A percentile compares a stretch with the other conserved stretches of the same genome.
These are phyloP conservation scores for Carex myosuroides DNA, from an alignment of 176 grass and related monocot species.

Conservation along the genomic window DNA sequence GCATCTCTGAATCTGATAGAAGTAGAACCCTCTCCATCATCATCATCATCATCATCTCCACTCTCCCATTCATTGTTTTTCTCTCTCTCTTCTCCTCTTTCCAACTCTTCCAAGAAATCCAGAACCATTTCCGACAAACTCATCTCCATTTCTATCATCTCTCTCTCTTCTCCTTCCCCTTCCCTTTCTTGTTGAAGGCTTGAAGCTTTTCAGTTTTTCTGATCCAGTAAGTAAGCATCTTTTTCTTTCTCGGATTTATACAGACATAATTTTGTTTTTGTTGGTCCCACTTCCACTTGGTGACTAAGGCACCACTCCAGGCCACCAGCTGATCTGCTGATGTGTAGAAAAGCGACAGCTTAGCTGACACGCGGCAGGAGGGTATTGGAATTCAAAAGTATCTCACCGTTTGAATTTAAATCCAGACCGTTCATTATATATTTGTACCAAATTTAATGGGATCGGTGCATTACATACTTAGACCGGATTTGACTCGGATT, in stretches of 20 bases:
- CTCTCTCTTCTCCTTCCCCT: neutral
- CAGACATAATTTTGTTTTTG: neutral
- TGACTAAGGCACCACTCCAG: neutral
- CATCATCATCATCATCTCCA: constrained; percentile 19
- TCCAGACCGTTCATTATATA: no score
- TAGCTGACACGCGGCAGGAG: neutral
- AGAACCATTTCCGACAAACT: constrained; percentile 67
- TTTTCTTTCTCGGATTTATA: neutral
- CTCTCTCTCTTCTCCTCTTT: constrained; percentile 30
- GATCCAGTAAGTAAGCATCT: neutral
- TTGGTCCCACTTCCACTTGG: neutral
- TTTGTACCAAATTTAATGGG: no score
- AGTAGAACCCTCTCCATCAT: neutral
- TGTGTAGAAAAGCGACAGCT: neutral
- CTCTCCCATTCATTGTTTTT: constrained; percentile 1
- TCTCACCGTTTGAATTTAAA: no score
- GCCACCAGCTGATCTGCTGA: neutral
- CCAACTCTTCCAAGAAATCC: constrained; percentile 59
- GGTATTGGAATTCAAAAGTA: neutral
- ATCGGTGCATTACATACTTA: no score
- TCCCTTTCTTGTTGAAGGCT: neutral
- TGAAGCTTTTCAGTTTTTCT: neutral
- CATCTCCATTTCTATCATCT: constrained; percentile 20
- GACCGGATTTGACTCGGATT: no score
- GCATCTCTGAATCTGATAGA: constrained; percentile 7